Evolutionary conservation across 2,329 filamentous ascomycete species (phyloP), one percentile per base, ranked within the genome.

Genomic region (Triangularia verruculosa): DNA sequence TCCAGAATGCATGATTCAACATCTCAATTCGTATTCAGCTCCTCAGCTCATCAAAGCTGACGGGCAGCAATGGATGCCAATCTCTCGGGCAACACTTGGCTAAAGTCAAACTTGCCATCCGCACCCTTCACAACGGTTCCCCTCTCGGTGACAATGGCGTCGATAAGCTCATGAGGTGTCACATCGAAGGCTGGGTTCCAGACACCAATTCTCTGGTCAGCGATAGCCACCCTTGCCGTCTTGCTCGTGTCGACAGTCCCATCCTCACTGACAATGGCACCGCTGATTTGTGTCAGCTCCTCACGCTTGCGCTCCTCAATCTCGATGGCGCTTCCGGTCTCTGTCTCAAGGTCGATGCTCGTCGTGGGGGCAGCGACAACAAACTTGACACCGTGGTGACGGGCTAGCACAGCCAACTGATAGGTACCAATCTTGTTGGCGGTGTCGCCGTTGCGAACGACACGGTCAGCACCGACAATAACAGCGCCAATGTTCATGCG

Each of bases 381-480:
- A 74, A 99, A 99, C 76, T 94, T 96, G 72, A 98, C 84, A 17
- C 91, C 91, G 72, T 99, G 95, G 72, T 93, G 82, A 68, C 85
- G 88, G 22, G 95, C 95, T 28, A 97, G 83, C n/a, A 98, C 93
- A 3, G 95, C 93, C 3, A 99, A 84, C 61, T 89, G 85, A 75
- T 99, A 98, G 0, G 95, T 99, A 59, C 95, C 95, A 66, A 99
- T 96, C 81, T 99, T 99, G 80, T 99, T 99, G 62, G 95, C 95
- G 0, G 95, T 98, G 78, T 99, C 95, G 28, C 95, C 95, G 72
- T 99, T 99, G 58, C 93, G 91, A 30, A 94, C 95, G 13, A 99
- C 95, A 62, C 95, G 87, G 75, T 99, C 95, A 2, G 95, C 95
- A 27, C 95, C 95, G 0, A 99, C 95, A 28, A 99, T 89, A 59